Base-by-base conservation (phyloP, 2,329 filamentous ascomycete species). In the Byssochlamys sp. region DNA sequence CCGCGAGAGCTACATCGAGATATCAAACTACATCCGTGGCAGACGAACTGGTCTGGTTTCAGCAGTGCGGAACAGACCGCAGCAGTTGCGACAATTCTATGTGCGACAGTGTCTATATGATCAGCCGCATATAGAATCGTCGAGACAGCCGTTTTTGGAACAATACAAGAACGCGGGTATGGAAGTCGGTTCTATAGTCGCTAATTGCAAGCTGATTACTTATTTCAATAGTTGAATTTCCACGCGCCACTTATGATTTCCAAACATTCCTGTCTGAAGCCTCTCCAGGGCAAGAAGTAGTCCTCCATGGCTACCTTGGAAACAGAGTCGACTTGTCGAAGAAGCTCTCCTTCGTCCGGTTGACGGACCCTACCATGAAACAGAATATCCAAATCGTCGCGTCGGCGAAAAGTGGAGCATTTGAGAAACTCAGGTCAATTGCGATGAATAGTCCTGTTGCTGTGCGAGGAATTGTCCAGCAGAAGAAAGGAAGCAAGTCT, bases 221-320 rank as follows among this genome's bases (percentile, higher is more conserved):
- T 56, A n/a, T 58, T 64, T 50, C 3, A 31, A 6, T 59, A 80
- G 78, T 81, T 57, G 67, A 72, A 51, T 81, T 81, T 51, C 77
- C 78, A 1, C 55, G 71, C 19, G 73, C 76, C 26, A 78, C 72
- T 24, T 69, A 69, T 72, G 74, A 71, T 52, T 73, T 76, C 55
- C 62, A 67, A 58, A 65, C 66, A 0, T 69, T 76, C 39, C 60
- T 73, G 33, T 60, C 66, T 4, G 57, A 69, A 51, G 69, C 66
- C 9, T 60, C 65, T 14, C 59, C 67, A 2, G 73, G 69, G 4
- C 65, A 76, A 6, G 66, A 73, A 24, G 78, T 88, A 31, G 77
- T 78, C 0, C 70, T 89, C 0, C 80, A 85, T 69, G 91, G 91
- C 24, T 94, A 91, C 64, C 72, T 96, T 0, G 84, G 84, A 27